Evolutionary conservation across 1,139 yeast genomes (phyloP), one percentile per base, ranked within the genome.

Genomic region (Suzukiozyma palmioleophila): DNA sequence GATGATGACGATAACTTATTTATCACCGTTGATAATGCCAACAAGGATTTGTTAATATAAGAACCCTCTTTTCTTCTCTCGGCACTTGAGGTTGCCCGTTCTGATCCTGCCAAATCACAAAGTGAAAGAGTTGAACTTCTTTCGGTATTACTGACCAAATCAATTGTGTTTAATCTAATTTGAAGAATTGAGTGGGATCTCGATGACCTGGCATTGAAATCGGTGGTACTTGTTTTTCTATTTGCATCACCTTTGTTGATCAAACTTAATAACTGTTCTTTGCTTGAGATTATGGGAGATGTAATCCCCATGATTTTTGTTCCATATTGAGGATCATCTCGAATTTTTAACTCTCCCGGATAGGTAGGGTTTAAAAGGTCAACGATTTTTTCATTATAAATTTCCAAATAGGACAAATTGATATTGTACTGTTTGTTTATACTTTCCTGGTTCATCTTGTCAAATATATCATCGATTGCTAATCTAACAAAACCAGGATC

Each of bases 71-170:
- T 86, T 43, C 97, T 69, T 51, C 97, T 74, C 52, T 83, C 96
- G 0, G 73, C 63, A 53, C 89, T 88, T 1, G 84, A 74, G 0
- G 95, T 83, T 0, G 96, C 97, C 41, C 87, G 74, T 60, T 92
- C 98, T 13, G 96, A 85, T 16, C 98, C 98, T 0, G 98, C 98
- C 53, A 92, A 73, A 62, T 92, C 98, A 68, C 97, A 92, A 42
- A 92, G 69, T 21, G 94, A 86, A 30, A 92, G 74, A 0, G 92
- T 81, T 27, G 92, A 75, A 38, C 71, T 62, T 13, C 69, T 67
- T 42, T 74, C 78, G 1, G 63, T 57, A 8, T 73, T 72, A 2
- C 67, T 59, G 1, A 53, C 44, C 32, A 66, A 39, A 52, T 74
- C 73, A 3, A 73, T 61, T 1, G 73, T 57, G 9, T 70, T 70